A percentile compares a stretch with the other conserved stretches of the same genome.
Conservation (phyloP, 257 asterid species). For the Solanum tarapatanum region DNA sequence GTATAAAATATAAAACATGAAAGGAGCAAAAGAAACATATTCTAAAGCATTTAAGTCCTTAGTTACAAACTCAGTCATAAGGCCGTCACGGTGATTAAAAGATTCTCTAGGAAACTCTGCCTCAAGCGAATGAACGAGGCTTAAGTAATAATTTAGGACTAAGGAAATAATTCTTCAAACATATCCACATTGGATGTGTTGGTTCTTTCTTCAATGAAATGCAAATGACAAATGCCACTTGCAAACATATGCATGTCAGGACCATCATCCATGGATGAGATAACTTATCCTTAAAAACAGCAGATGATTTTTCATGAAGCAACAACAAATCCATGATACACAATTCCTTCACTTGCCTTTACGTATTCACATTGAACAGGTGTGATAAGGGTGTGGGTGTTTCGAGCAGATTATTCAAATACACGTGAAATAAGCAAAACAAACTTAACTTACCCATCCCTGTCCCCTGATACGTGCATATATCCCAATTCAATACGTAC, state of each 20-base stretch:
- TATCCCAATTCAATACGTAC: neutral
- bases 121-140: neutral
- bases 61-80: neutral
- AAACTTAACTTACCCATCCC: neutral
- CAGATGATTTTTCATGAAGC: neutral
- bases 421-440: neutral
- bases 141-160: neutral
- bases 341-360: neutral
- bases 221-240: neutral
- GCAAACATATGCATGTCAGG: neutral
- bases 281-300: neutral
- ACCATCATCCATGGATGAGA: neutral
- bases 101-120: neutral
- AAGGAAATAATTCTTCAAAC: neutral
- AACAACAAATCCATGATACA: neutral
- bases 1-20: neutral
- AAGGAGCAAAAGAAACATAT: neutral
- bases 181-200: neutral
- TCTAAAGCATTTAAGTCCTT: neutral
- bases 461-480: neutral
- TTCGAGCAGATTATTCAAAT: neutral
- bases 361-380: neutral
- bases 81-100: neutral
- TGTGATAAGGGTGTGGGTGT: neutral
- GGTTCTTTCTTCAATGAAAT: neutral